Base-by-base conservation (phyloP, 2,329 filamentous ascomycete species). In the Ceratocystis diversiconidia region DNA sequence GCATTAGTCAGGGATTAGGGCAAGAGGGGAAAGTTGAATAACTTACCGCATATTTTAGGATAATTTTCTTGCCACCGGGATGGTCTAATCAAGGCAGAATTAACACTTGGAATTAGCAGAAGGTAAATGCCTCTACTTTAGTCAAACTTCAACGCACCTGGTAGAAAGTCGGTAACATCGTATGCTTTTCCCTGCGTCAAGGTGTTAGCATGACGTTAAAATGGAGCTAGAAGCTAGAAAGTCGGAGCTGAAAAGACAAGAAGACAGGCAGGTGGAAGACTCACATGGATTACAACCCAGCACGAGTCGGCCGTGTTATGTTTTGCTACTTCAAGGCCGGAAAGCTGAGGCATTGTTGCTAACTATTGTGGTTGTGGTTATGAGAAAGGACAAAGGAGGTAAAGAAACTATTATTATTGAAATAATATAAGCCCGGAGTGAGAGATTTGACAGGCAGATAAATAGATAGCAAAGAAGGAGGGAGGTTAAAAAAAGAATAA, bases 161-260 rank as follows among this genome's bases (percentile, higher is more conserved):
- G 87, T n/a, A 95, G 76, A 74, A 94, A 94, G 55, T 92, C 88
- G 3, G 90, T 95, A 67, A 95, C 89, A 79, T 95, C 90, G 77
- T 95, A 95, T 66, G 86, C 89, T 76, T 89, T 88, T 68, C 89
- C 83, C 80, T 85, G 69, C n/a, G 69, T 32, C 68, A 68, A 46
- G 36, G 61, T 36, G 44, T 43, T 61, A 62, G 32, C 10, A 59
- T 15, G 62, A 62, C 22, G 30, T 48, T 61, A 36, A 25, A 17
- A 10, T 7, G 3, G 36, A 41, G 3, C 12, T 41, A 41, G 36
- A 41, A 41, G 36, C 36, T 3, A 41, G 10, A 41, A 41, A 41
- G 36, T 41, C 36, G 36, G 36, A 15, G 36, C 10, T 41, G 8
- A 28, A 30, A 43, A 28, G 25, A 19, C 36, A 7, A 12, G 28